Evolutionary conservation across 805 yeast species (phyloP).

Genomic region (Sugiyamaella americana): DNA sequence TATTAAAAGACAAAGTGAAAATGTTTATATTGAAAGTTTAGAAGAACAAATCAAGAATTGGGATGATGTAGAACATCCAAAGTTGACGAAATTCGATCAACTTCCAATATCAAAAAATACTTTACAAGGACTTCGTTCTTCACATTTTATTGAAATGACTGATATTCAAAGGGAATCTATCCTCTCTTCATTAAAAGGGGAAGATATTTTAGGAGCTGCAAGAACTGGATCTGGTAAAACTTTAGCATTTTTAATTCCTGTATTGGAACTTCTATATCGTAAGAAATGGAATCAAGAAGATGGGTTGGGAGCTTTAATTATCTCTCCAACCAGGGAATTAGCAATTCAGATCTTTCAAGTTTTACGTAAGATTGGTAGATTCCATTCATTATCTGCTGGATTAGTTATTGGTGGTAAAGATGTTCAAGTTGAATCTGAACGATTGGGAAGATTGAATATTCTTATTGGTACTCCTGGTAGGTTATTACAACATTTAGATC

Average conservation of each 20-base stretch:
- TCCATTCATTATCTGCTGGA: slow-evolving; percentile 77
- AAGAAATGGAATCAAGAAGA: slow-evolving; percentile 75
- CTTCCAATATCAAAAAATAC: slow-evolving; percentile 69
- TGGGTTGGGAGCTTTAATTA: slow-evolving; percentile 81
- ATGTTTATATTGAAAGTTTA: slow-evolving; percentile 37
- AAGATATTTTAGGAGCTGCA: slow-evolving; percentile 82
- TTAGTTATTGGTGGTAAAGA: slow-evolving; percentile 92
- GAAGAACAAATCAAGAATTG: slow-evolving; percentile 48
- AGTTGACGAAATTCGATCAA: slow-evolving; percentile 55
- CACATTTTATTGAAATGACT: slow-evolving; percentile 76
- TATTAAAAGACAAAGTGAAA: slow-evolving; percentile 22
- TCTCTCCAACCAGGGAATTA: slow-evolving; percentile 88
- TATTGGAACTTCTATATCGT: slow-evolving; percentile 52
- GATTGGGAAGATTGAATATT: slow-evolving; percentile 73
- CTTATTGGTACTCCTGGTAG: slow-evolving; percentile 91
- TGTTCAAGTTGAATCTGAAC: slow-evolving; percentile 69
- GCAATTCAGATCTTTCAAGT: slow-evolving; percentile 91
- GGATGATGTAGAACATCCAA: slow-evolving; percentile 29
- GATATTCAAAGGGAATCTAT: slow-evolving; percentile 81
- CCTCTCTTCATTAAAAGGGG: slow-evolving; percentile 66
- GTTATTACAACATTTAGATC: slow-evolving; percentile 83
- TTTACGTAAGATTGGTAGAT: slow-evolving; percentile 69
- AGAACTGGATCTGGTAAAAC: slow-evolving; percentile 91
- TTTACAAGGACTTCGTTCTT: slow-evolving; percentile 62
- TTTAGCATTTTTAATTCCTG: slow-evolving; percentile 76